phyloP scores from a whole-genome alignment of 768 basidiomycete species.

The Hydnomerulius pinastri region DNA sequence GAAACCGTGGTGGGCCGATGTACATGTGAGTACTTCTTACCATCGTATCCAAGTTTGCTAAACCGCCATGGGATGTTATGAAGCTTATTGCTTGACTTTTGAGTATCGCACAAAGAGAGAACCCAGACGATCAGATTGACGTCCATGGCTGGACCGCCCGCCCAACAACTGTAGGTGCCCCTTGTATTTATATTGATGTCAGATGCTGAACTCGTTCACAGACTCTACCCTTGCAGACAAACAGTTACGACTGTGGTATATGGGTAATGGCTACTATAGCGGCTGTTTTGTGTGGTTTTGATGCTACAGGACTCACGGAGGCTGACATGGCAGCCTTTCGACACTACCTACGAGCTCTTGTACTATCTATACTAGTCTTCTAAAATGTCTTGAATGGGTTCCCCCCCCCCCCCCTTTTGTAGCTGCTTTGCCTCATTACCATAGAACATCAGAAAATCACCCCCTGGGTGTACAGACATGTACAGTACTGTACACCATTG shows the following conservation, averaged over 20 bases:
- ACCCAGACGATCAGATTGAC: constrained; percentile 1
- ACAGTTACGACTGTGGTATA: constrained; percentile 24
- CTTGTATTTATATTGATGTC: no score
- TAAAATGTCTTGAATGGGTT: neutral
- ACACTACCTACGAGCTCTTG: constrained; percentile 6
- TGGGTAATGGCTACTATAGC: constrained; percentile 26
- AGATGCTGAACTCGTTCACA: no score
- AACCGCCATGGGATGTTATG: constrained; percentile 7
- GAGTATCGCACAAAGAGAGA: neutral
- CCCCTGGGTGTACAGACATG: no score
- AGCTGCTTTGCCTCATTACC: neutral
- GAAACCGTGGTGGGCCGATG: constrained; percentile 4
- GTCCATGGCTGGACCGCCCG: neutral
- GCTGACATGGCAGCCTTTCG: constrained; percentile 14
- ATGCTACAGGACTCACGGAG: constrained; percentile 11
- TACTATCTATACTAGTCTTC: neutral
- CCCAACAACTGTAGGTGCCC: neutral
- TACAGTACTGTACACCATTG: no score
- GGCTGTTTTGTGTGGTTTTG: constrained; percentile 15
- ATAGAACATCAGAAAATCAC: no score
- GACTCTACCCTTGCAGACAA: constrained; percentile 13
- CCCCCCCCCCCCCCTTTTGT: neutral
- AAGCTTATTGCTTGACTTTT: neutral
- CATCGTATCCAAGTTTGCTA: neutral
- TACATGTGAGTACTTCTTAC: neutral